phyloP scores from a whole-genome alignment of 2,329 filamentous ascomycete species.

The Neofusicoccum ribis region DNA sequence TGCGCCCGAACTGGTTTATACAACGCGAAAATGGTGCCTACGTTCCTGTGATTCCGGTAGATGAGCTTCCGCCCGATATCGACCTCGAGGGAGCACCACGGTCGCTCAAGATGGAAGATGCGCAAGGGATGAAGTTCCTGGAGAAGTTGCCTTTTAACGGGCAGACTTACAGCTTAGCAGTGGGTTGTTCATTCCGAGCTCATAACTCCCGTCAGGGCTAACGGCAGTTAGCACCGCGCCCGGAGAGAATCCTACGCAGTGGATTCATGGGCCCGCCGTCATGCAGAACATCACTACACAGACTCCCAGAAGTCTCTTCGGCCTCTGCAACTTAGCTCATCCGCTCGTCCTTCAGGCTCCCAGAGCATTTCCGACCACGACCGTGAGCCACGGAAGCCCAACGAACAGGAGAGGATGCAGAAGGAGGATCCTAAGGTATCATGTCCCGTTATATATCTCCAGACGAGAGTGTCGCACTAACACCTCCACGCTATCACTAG shows the following conservation, averaged over 20 bases:
- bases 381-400: no score
- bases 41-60: conserved; percentile 44
- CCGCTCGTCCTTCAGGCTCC: neutral
- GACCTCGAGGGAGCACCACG: conserved; percentile 40
- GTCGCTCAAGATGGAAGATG: conserved; percentile 32
- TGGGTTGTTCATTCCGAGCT: neutral
- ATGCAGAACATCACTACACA: neutral
- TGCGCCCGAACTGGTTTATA: conserved; percentile 38
- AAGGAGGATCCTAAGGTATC: no score
- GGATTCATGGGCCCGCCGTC: neutral
- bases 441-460: no score
- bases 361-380: no score
- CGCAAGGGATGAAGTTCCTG: conserved; percentile 32
- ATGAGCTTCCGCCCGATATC: conserved; percentile 43
- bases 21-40: conserved; percentile 35
- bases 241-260: no score
- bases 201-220: no score
- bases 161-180: neutral
- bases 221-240: no score
- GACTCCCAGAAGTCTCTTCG: neutral
- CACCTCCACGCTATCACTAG: no score
- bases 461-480: no score
- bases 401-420: no score
- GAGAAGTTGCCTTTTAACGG: conserved; percentile 28
- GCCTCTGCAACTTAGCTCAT: neutral